Evolutionary conservation across 1,139 yeast species (phyloP), one percentile per base, ranked within the genome.

Genomic region (Pichia sp.): DNA sequence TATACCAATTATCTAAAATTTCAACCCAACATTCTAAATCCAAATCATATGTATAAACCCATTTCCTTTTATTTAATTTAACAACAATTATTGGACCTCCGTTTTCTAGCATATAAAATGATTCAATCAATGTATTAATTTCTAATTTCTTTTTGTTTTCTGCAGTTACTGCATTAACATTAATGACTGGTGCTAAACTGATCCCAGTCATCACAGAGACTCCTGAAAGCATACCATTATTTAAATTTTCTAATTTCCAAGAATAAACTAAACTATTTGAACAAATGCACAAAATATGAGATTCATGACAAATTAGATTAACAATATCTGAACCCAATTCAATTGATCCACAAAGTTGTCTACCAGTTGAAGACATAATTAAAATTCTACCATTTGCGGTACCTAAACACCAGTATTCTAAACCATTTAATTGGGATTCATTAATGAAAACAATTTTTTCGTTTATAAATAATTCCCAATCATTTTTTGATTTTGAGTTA

Each of bases 331-430:
- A 75, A 51, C 70, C 97, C 72, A 72, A 70, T 76, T 67, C 83
- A 20, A 80, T 60, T n/a, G 70, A 61, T 2, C 85, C 81, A 43
- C 68, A 61, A 0, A 69, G 51, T 30, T 65, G 65, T 25, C 70
- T 59, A 1, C 94, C 95, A 1, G 83, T 75, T 1, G 85, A 77
- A 11, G 81, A 74, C 0, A 94, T 74, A 67, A 95, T 75, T 58
- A 84, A 86, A 3, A 78, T 52, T 4, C 78, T 73, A 1, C 89
- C 87, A 39, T 79, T 75, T 25, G 92, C 87, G 0, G 95, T 78
- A 4, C 83, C 79, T 31, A 90, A 63, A n/a, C 70, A 75, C 70
- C 75, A 71, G 48, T 64, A 73, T 22, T 55, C 55, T 29, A 55
- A 40, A n/a, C 30, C 43, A 10, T 34, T 32, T 32, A 46, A 52